Evolutionary conservation across 495 filamentous ascomycete genomes (phyloP).

Genomic region (Trichoderma gamsii): DNA sequence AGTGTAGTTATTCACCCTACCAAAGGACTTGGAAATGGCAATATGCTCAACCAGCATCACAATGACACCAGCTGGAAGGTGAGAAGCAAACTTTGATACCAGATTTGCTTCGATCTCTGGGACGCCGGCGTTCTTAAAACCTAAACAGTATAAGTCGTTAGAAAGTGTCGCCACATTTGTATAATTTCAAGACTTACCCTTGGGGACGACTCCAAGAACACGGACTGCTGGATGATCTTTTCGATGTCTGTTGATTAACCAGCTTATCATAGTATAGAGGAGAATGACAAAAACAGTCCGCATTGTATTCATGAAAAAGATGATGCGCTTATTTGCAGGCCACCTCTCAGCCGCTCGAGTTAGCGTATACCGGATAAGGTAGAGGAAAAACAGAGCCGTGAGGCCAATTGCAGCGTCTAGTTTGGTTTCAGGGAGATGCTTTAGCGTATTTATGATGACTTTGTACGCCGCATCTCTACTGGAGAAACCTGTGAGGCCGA

Average conservation of each 20-base stretch:
- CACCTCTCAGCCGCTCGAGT: slow-evolving; percentile 60
- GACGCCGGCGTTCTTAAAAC: slow-evolving; percentile 77
- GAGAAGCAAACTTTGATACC: slow-evolving; percentile 52
- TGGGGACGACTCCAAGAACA: slow-evolving; percentile 70
- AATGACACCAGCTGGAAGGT: slow-evolving; percentile 78
- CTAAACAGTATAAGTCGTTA: slow-evolving; percentile 28
- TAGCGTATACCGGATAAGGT: slow-evolving; percentile 67
- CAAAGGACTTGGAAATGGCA: slow-evolving; percentile 97
- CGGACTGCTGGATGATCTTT: slow-evolving; percentile 50
- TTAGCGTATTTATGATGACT: slow-evolving; percentile 82
- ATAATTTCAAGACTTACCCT: slow-evolving; percentile 41
- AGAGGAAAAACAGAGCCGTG: slow-evolving; percentile 75
- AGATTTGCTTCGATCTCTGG: slow-evolving; percentile 60
- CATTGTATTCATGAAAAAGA: slow-evolving; percentile 86
- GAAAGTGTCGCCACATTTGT: too few relatives aligned
- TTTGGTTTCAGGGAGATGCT: slow-evolving; percentile 59
- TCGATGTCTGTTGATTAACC: slow-evolving; percentile 61
- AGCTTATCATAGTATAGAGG: slow-evolving; percentile 90
- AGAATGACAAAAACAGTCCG: slow-evolving; percentile 89
- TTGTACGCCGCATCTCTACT: slow-evolving; percentile 74
- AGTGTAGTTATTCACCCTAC: slow-evolving; percentile 94
- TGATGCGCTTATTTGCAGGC: slow-evolving; percentile 63
- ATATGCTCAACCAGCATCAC: slow-evolving; percentile 94
- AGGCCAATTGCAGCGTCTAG: slow-evolving; percentile 88
- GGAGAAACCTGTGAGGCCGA: slow-evolving; percentile 75